These are phyloP conservation scores for Dendryphion nanum DNA, from an alignment of 2,329 filamentous ascomycete species.

Conservation along the genomic window DNA sequence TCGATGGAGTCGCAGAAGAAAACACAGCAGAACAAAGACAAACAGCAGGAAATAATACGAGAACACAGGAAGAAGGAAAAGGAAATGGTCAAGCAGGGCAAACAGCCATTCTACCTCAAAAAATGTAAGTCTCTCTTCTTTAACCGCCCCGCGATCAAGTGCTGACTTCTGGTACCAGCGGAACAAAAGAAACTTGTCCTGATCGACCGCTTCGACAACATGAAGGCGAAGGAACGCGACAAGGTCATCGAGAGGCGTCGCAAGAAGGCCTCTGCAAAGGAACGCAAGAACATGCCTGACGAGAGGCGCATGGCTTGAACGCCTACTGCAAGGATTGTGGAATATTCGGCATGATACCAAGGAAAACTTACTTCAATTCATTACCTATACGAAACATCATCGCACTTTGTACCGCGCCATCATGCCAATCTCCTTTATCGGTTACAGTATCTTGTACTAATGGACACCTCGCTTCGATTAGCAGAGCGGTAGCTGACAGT, in stretches of 20 bases:
- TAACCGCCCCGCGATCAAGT: background rate
- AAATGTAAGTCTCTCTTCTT: slow-evolving; percentile 47
- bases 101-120: slow-evolving; percentile 92
- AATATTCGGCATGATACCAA: no score
- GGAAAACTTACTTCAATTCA: no score
- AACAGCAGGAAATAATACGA: slow-evolving; percentile 66
- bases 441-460: no score
- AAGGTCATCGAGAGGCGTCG: slow-evolving; percentile 80
- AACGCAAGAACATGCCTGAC: slow-evolving; percentile 64
- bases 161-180: slow-evolving; percentile 43
- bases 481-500: no score
- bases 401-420: no score
- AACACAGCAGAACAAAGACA: slow-evolving; percentile 67
- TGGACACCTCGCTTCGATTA: no score
- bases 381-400: no score
- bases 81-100: slow-evolving; percentile 80
- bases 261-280: slow-evolving; percentile 85
- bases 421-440: no score
- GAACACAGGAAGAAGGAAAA: slow-evolving; percentile 82
- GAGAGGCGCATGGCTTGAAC: slow-evolving; percentile 31
- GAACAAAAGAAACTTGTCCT: slow-evolving; percentile 87
- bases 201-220: slow-evolving; percentile 72
- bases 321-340: no score
- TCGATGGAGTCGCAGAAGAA: slow-evolving; percentile 78
- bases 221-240: slow-evolving; percentile 84